Evolutionary conservation across 176 grass and related monocot species (phyloP), one percentile per base, ranked within the genome.

Genomic region (Bothriochloa decipiens): DNA sequence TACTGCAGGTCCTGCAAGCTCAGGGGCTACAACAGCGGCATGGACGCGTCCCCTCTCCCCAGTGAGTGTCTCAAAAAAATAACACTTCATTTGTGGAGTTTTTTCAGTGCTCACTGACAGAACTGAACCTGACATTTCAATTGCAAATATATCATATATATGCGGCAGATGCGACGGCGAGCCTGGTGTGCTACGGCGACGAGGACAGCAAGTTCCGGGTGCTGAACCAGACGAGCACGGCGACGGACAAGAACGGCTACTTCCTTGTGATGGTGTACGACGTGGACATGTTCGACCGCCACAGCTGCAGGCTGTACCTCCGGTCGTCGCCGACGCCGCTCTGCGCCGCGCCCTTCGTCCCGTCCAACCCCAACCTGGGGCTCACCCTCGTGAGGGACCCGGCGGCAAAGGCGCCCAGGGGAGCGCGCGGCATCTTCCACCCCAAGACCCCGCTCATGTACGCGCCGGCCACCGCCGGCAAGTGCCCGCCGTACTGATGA

Each of bases 221-320:
- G 83, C 78, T 86, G 72, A 90, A 90, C 73, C 29, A 66, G 88
- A 90, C 88, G 58, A 86, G 79, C 73, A 90, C 83, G 88, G 6
- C 11, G 0, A 39, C 65, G 1, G 58, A 86, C 88, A 27, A 5
- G 57, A 78, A 37, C 55, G 83, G 88, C 67, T 90, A 78, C 83
- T 86, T 90, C 83, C 0, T 78, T 10, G 33, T 86, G 43, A 86
- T 90, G 83, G 83, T 90, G 57, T 90, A 90, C 88, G 74, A 82
- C 45, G 1, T 90, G 79, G 55, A 4, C 73, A 60, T 37, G 26
- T 90, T 90, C 83, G 25, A 35, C 73, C 8, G 26, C 7, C 27
- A 11, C 73, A 65, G 26, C 45, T 90, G 79, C 83, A 36, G 66
- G 83, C 42, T 90, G 57, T 82, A 78, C 83, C 88, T 82, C 1